Evolutionary conservation across 768 basidiomycete genomes (phyloP), one percentile per base, ranked within the genome.

Genomic region (Fomitopsis pulvina): DNA sequence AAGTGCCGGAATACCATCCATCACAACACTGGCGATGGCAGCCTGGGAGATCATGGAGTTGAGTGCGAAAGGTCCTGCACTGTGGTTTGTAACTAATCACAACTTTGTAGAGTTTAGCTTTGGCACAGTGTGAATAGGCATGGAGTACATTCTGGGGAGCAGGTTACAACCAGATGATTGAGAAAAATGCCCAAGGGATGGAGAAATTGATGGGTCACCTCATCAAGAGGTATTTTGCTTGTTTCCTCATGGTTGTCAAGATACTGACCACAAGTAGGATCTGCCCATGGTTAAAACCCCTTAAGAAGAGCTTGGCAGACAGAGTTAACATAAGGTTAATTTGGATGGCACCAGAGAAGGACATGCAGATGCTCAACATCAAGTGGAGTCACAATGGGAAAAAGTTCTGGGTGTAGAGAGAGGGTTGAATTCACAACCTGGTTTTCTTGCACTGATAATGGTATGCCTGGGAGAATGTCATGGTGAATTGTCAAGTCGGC

Each of bases 231-330:
- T 0, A 0, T 32, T 2, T 9, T 49, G 45, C 0, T n/a, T n/a
- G 14, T 8, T 18, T 50, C 47, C 8, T 58, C 52, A 28, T 52
- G 54, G 2, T 39, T 48, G 39, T 70, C 66, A 7, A 30, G 43
- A 16, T 65, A 68, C 25, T 58, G 61, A 3, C 21, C 50, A 0
- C 25, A 3, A 6, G 41, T 43, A 4, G 66, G 67, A 14, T 67
- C 51, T 0, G 68, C 69, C 48, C 51, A 71, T 0, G 75, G 76
- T 75, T 74, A 77, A 54, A 76, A 76, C 1, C 76, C 75, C 1
- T 70, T 55, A 0, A 57, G 49, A 0, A 78, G 57, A 0, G 62
- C 62, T 0, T 25, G 7, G 7, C 52, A 29, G 0, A 75, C 65
- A 0, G 69, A 75, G 0, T 53, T 3, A 0, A 76, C 72, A 24